Base-by-base conservation (phyloP, 2,329 filamentous ascomycete genomes). In the Coniella vitis region DNA sequence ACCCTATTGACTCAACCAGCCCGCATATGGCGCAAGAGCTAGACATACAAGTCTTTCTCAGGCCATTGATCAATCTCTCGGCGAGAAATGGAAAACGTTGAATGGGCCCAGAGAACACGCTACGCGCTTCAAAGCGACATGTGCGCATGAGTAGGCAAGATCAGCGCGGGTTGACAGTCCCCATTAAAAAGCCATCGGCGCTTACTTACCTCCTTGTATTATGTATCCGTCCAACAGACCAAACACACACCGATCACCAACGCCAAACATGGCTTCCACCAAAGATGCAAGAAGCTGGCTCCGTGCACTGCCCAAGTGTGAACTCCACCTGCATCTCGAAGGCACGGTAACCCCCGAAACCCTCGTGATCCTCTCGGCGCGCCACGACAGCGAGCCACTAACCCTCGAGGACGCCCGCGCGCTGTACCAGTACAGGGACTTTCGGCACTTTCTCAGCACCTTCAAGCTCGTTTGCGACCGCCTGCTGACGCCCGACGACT, bases 281-380 rank as follows among this genome's bases (percentile, higher is more conserved):
- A n/a, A 14, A 16, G 16, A 42, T 12, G 16, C 25, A 5, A 42
- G 25, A 16, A 29, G 29, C 7, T 55, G 53, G 51, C 48, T 54
- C 4, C 37, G 48, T 9, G 38, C 40, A 16, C 48, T 52, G 5
- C 52, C 54, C 17, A 55, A 55, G 13, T 52, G 49, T 3, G 54
- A 54, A 36, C 47, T 55, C 1, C 52, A 52, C 32, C 54, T 55
- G 13, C 52, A 55, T 34, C 48, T 55, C 32, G 48, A 54, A 20
- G 54, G 51, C n/a, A 52, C 52, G 1, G 52, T 55, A 38, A 52
- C 49, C 4, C 52, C 52, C 17, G 54, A 54, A 41, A 56, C 54
- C 17, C 45, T 54, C 2, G 49, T 56, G 3, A 19, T 51, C 1
- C 42, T 56, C 16, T 56, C 54, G n/a, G 21, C 17, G 21, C 52